Base-by-base conservation (phyloP, 257 asterid species). In the Salvia miltiorrhiza region DNA sequence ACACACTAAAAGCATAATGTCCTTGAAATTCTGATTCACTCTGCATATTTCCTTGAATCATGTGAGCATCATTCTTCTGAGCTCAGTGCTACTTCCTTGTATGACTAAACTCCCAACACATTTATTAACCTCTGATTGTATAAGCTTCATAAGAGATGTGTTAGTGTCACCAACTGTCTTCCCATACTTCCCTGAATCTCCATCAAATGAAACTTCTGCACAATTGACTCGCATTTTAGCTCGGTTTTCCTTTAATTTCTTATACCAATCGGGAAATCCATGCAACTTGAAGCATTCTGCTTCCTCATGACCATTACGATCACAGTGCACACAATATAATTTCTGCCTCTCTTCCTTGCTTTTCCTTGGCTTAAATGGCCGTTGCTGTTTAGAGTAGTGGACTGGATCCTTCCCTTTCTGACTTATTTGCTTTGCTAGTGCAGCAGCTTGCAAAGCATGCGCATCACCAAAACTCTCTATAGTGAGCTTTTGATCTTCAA, bases 381-480 rank as follows among this genome's bases (percentile, higher is more conserved):
- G 7, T 7, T 45, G 21, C 1, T 3, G n/a, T n/a, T n/a, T n/a
- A n/a, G n/a, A n/a, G n/a, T n/a, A n/a, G n/a, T n/a, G n/a, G n/a
- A n/a, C n/a, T n/a, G n/a, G n/a, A n/a, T n/a, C n/a, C n/a, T n/a
- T n/a, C n/a, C n/a, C n/a, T n/a, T n/a, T n/a, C n/a, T n/a, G n/a
- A n/a, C n/a, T n/a, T n/a, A 8, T 10, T 7, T 17, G 6, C 23
- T 16, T 48, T 0, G 4, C 13, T 0, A 17, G 0, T 16, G 17
- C 26, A 7, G 3, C 8, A 2, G 1, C 1, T 0, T n/a, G n/a
- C n/a, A n/a, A n/a, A n/a, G n/a, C n/a, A n/a, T n/a, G n/a, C n/a
- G 1, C 3, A 17, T 48, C 54, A 0, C 1, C 0, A 0, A 7
- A 5, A 1, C 1, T 0, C 2, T 48, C 26, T 1, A 0, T 17